Evolutionary conservation across 225 moss, liverwort and hornwort genomes (phyloP).

Genomic region (Rhytidiadelphus loreus): DNA sequence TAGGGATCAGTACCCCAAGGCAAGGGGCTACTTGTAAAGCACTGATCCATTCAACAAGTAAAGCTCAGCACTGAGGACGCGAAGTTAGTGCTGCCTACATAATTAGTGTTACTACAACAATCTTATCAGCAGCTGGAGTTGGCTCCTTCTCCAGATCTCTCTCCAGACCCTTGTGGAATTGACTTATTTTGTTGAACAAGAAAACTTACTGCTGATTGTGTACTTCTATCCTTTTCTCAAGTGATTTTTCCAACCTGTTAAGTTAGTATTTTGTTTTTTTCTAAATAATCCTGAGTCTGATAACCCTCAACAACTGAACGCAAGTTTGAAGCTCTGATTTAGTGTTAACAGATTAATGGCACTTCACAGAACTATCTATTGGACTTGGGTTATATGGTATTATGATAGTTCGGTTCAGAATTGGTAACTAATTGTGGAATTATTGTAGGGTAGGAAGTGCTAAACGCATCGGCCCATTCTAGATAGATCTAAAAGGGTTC

Average conservation of each 20-base stretch:
- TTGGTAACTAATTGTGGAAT: neutral
- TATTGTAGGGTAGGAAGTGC: neutral
- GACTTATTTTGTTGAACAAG: neutral
- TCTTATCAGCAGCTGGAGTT: neutral
- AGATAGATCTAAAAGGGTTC: neutral
- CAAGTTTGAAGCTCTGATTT: neutral
- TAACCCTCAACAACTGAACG: neutral
- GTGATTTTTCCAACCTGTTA: neutral
- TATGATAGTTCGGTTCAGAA: neutral
- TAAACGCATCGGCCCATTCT: neutral
- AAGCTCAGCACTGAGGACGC: neutral
- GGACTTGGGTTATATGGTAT: neutral
- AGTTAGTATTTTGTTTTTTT: too few relatives aligned
- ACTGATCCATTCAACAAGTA: neutral
- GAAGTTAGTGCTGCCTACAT: neutral
- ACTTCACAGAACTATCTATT: neutral
- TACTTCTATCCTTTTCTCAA: neutral
- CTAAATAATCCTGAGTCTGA: neutral
- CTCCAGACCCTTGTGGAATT: neutral
- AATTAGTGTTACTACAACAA: neutral
- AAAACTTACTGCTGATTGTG: neutral
- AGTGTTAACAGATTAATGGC: neutral
- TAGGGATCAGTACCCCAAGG: conserved; percentile 57
- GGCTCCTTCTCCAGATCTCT: neutral
- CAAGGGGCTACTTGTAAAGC: conserved; percentile 32